Evolutionary conservation across 441 rosid species (phyloP).

Genomic region (Erodium chrysanthum): DNA sequence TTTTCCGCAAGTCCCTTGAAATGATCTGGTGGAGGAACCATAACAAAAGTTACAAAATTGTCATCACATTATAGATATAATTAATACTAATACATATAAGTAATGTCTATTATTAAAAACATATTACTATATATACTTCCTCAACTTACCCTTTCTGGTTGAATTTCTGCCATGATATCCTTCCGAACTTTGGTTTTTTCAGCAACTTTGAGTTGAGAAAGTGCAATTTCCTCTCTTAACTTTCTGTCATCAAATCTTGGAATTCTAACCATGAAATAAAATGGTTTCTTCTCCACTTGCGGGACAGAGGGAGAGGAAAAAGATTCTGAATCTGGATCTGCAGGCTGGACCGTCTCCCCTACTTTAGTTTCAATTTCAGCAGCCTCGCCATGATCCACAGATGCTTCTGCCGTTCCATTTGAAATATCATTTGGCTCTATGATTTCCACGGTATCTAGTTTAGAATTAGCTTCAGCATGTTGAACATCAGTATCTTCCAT

Average conservation of each 20-base stretch:
- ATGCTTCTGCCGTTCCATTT: too few relatives aligned
- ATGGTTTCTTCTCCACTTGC: slow-evolving; percentile 2
- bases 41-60: slow-evolving; percentile 14
- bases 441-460: not conserved
- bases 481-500: not conserved
- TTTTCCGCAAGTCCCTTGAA: slow-evolving; percentile 33
- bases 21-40: slow-evolving; percentile 35
- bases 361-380: not conserved
- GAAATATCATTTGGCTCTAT: not conserved
- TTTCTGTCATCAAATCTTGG: slow-evolving; percentile 1
- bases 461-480: not conserved
- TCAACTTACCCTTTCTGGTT: slow-evolving; percentile 38
- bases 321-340: not conserved
- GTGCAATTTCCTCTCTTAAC: not conserved
- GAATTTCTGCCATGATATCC: slow-evolving; percentile 46
- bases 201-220: not conserved
- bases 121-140: not conserved
- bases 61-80: not conserved
- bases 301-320: not conserved
- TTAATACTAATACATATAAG: not conserved
- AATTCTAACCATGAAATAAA: not conserved
- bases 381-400: not conserved
- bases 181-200: slow-evolving; percentile 37
- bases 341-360: not conserved
- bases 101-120: slow-evolving; percentile 9